phyloP scores from a whole-genome alignment of 805 yeast genomes.

The Blastobotrys attinorum region DNA sequence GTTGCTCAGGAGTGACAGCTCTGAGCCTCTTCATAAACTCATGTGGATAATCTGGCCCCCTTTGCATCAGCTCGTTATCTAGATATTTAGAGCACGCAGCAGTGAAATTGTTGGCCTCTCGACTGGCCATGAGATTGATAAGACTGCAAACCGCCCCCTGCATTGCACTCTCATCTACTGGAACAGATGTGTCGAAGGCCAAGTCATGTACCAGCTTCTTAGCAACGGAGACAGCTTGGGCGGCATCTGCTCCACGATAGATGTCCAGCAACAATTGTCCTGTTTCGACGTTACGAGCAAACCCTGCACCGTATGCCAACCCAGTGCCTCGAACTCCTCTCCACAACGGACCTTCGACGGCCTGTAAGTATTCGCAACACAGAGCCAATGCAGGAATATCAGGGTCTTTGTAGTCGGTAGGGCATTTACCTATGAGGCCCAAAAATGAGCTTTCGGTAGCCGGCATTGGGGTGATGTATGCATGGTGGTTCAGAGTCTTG shows the following conservation, averaged over 20 bases:
- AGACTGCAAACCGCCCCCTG: slow-evolving; percentile 71
- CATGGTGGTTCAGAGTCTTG: slow-evolving; percentile 40
- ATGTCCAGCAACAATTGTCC: slow-evolving; percentile 61
- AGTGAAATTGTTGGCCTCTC: slow-evolving; percentile 53
- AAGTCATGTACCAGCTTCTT: slow-evolving; percentile 54
- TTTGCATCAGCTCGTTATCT: slow-evolving; percentile 56
- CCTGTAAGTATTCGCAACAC: slow-evolving; percentile 67
- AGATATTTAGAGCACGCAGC: slow-evolving; percentile 61
- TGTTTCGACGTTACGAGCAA: slow-evolving; percentile 51
- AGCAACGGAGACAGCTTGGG: slow-evolving; percentile 51
- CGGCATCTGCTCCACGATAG: slow-evolving; percentile 78
- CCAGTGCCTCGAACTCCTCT: slow-evolving; percentile 93
- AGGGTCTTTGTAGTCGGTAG: slow-evolving; percentile 43
- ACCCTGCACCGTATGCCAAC: slow-evolving; percentile 78
- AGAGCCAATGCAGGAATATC: slow-evolving; percentile 67
- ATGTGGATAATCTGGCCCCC: slow-evolving; percentile 61
- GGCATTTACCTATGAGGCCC: slow-evolving; percentile 50
- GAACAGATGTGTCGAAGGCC: slow-evolving; percentile 44
- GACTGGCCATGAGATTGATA: slow-evolving; percentile 61
- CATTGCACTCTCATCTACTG: slow-evolving; percentile 51
- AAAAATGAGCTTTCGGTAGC: slow-evolving; percentile 78
- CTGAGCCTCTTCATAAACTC: slow-evolving; percentile 47
- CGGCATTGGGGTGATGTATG: slow-evolving; percentile 63
- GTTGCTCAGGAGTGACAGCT: slow-evolving; percentile 42
- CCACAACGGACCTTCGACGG: slow-evolving; percentile 97